phyloP scores from a whole-genome alignment of 345 rosid species.

The Eucalyptus erythrocorys region DNA sequence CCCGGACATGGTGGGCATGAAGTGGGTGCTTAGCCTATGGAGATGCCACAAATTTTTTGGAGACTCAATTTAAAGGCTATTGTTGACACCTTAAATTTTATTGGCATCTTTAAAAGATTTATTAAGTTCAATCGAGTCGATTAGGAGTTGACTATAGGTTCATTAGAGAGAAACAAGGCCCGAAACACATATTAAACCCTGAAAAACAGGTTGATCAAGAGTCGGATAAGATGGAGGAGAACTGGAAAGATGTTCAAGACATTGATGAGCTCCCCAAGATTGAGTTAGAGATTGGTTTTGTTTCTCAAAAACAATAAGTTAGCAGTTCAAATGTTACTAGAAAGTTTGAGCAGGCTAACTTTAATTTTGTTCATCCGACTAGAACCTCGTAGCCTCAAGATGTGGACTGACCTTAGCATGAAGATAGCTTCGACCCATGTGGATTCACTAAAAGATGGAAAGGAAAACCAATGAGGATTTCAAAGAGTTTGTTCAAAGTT shows the following conservation, averaged over 20 bases:
- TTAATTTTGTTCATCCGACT: neutral
- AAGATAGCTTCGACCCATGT: neutral
- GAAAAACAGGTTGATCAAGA: neutral
- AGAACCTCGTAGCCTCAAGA: neutral
- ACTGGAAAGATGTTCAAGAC: neutral
- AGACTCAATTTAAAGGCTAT: no score
- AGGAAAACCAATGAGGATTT: neutral
- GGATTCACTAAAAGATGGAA: neutral
- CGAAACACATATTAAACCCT: no score
- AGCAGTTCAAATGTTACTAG: neutral
- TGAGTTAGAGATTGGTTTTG: no score
- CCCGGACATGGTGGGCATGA: no score
- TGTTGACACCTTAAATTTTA: no score
- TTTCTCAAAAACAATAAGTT: neutral
- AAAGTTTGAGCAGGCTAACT: neutral
- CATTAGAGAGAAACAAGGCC: no score
- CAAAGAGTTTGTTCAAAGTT: neutral
- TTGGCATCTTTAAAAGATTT: no score
- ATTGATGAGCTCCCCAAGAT: neutral
- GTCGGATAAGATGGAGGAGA: neutral
- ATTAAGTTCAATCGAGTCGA: rapidly evolving
- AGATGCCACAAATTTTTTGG: no score
- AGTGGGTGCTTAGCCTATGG: rapidly evolving
- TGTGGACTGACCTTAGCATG: neutral
- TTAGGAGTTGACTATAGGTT: no score